Evolutionary conservation across 2,329 filamentous ascomycete species (phyloP).

Genomic region (Colletotrichum sp.): DNA sequence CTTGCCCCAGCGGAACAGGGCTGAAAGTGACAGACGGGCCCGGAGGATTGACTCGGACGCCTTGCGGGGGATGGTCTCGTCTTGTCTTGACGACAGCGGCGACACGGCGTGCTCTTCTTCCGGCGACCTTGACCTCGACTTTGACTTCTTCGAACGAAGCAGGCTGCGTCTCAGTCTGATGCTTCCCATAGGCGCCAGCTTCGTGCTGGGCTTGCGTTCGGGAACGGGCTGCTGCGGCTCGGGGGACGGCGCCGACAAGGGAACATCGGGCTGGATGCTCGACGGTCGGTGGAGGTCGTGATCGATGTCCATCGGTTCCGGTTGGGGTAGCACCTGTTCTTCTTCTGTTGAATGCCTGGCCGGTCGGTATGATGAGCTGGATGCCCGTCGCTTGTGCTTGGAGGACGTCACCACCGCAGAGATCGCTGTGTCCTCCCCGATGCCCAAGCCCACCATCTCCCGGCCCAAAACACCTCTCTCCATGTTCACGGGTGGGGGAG

Average conservation of each 20-base stretch:
- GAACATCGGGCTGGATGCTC: slow-evolving; percentile 44
- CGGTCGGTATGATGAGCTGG: slow-evolving; percentile 37
- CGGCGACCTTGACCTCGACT: slow-evolving; percentile 52
- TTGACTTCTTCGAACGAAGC: slow-evolving; percentile 51
- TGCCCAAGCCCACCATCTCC: slow-evolving; percentile 61
- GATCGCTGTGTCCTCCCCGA: slow-evolving; percentile 41
- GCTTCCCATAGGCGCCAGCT: slow-evolving; percentile 30
- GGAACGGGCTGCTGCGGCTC: not conserved
- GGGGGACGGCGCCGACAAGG: not conserved
- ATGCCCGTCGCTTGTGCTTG: slow-evolving; percentile 46
- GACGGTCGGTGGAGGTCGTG: slow-evolving; percentile 51
- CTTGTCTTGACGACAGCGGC: slow-evolving; percentile 41
- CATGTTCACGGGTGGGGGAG: slow-evolving; percentile 59
- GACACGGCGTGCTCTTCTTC: slow-evolving; percentile 42
- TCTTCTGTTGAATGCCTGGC: slow-evolving; percentile 30
- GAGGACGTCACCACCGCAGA: slow-evolving; percentile 63
- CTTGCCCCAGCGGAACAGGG: slow-evolving; percentile 76
- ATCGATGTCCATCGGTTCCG: slow-evolving; percentile 19
- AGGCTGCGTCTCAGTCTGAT: slow-evolving; percentile 38
- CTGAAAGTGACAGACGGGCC: slow-evolving; percentile 64
- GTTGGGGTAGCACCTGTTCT: slow-evolving; percentile 3
- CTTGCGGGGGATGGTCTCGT: slow-evolving; percentile 56
- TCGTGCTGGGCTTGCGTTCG: not conserved
- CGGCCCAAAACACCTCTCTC: slow-evolving; percentile 66
- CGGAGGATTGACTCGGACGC: slow-evolving; percentile 59